Base-by-base conservation (phyloP, 345 rosid species). In the Iberis pinnata region DNA sequence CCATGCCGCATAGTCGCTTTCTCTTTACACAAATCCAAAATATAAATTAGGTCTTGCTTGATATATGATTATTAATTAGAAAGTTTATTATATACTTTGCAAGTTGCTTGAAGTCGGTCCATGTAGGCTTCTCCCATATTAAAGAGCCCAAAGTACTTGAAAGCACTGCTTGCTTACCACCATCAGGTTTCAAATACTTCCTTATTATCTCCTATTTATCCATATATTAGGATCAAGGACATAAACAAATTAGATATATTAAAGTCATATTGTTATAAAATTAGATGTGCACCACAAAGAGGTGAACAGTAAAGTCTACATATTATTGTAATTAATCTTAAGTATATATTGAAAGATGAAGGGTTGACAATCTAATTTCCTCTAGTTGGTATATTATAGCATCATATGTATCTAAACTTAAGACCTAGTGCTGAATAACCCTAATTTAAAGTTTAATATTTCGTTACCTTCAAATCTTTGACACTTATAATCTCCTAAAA, bases 1-100 rank as follows among this genome's bases (percentile, higher is more conserved):
- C 96, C 98, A 90, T 33, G 96, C 98, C 64, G 81, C 96, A 77
- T 74, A 84, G 66, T 89, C 97, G 50, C 85, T 89, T 78, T 86
- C 95, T 73, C 95, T 89, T 56, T 12, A 32, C 12, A 31, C 27
- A 65, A 20, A 39, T 49, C 7, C 56, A 7, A 5, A 14, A 14
- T 12, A 7, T 3, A 46, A 22, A 2, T 27, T 44, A 15, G 45
- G 1, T 24, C 29, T 19, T 2, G 6, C 25, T 6, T 2, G 6
- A 22, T 6, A 22, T 22, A 22, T 22, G 3, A 22, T 22, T 3
- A 29, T 29, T 29, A 9, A 29, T 50, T 50, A 52, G n/a, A 38
- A 37, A 14, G 39, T 29, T 16, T 2, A 26, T 8, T 9, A 25
- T 40, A 12, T 70, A 86, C 98, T 83, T 77, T 37, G 94, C 96